Conservation (phyloP, 345 rosid species). For the Rhizophora mangle region DNA sequence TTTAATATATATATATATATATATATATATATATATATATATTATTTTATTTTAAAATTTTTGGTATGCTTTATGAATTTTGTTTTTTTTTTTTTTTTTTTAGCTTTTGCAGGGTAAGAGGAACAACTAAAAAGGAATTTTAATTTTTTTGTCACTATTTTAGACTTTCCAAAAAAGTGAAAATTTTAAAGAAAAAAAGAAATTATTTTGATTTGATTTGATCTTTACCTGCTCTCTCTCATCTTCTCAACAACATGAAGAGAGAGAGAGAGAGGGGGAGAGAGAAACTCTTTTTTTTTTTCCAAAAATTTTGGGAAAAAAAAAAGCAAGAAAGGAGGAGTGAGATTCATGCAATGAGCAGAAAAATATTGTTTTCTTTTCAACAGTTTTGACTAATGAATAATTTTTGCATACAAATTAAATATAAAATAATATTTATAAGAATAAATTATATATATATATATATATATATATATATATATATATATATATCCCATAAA, state of each 20-base stretch:
- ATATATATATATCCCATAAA: no score
- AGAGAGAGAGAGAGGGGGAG: neutral
- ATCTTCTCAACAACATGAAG: conserved; percentile 6
- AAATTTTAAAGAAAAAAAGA: neutral
- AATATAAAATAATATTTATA: no score
- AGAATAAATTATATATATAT: no score
- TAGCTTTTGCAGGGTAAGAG: neutral
- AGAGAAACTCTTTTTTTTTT: neutral
- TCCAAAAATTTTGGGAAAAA: neutral
- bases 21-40: no score
- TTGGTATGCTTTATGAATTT: neutral
- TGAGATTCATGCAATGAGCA: no score
- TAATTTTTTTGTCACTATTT: no score
- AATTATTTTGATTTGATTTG: neutral
- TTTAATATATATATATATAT: no score
- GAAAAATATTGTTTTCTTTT: neutral
- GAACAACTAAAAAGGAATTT: no score
- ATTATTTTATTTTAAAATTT: no score
- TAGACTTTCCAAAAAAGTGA: neutral
- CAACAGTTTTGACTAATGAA: neutral
- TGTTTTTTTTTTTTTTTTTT: neutral
- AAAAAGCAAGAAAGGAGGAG: no score
- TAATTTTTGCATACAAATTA: no score
- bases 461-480: no score
- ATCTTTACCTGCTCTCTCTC: neutral